Evolutionary conservation across 192 early-diverging fungal genomes (phyloP), one percentile per base, ranked within the genome.

Genomic region (Umbelopsis sp.): DNA sequence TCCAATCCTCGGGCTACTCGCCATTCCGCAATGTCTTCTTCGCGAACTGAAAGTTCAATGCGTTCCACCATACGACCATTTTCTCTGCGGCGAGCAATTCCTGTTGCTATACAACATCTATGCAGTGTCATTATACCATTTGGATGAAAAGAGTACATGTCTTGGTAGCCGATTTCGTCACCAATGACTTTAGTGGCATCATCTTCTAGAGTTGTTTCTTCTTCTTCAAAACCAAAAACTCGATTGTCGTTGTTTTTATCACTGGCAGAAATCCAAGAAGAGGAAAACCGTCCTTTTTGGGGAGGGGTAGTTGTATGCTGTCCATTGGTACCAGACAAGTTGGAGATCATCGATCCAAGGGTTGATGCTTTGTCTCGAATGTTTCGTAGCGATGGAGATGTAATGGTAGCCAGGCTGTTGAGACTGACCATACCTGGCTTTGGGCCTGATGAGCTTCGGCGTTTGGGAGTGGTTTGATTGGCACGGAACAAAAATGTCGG

Each of bases 21-120:
- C 87, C 87, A 88, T 53, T 88, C 87, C 14, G 85, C 87, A 8
- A 88, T 77, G 75, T 88, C 87, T 56, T 86, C 85, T 65, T 83
- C 77, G 59, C 77, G 77, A 22, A 86, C 65, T 10, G 78, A 71
- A 51, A 88, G 70, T 29, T 85, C 87, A n/a, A 80, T 78, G 20
- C 78, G 79, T 45, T 82, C 85, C 43, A 82, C 74, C 10, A 79
- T 75, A 11, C 83, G 75, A 14, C 82, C 81, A 51, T 84, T 80
- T 22, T 78, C 83, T 17, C 81, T 73, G 41, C 78, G 80, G 32
- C 81, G 80, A 34, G 73, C 77, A 4, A 80, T 69, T 20, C 71
- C 78, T 51, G 80, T 82, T 50, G 75, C 78, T 25, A 86, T 76
- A 82, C 87, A 85, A 59, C 79, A 78, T 14, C 87, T 77, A 56